Conservation (phyloP, 2,329 filamentous ascomycete species). For the Hyphodiscus sp. region DNA sequence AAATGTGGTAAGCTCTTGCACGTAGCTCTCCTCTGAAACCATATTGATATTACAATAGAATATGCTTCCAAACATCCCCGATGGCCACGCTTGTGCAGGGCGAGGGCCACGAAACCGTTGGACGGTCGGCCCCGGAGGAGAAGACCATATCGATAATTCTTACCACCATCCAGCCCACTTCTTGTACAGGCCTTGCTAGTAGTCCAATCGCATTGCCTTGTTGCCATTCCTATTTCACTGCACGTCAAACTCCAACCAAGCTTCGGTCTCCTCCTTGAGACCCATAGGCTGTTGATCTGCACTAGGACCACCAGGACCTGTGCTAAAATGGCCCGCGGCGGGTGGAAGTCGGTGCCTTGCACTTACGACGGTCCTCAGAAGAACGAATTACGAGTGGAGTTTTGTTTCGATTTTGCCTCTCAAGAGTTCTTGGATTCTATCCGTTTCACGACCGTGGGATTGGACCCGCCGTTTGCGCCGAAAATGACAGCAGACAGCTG, state of each 20-base stretch:
- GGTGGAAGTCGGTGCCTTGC: background rate
- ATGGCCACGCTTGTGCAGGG: background rate
- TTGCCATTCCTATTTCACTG: background rate
- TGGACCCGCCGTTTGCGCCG: background rate
- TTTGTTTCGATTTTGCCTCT: no score
- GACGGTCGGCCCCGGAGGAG: background rate
- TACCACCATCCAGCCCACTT: background rate
- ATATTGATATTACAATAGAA: background rate
- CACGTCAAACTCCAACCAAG: background rate
- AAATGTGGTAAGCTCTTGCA: background rate
- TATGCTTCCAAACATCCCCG: background rate
- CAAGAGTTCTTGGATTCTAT: no score
- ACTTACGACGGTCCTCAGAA: background rate
- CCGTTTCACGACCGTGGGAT: no score
- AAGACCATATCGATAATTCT: background rate
- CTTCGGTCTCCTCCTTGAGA: background rate
- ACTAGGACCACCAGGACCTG: background rate
- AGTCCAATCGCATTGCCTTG: background rate
- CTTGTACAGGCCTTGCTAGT: background rate
- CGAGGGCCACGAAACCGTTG: background rate
- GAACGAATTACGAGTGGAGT: background rate
- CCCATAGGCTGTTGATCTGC: background rate
- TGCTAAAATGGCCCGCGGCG: no score
- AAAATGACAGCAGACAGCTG: background rate
- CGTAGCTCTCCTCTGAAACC: background rate